A percentile compares a stretch with the other conserved stretches of the same genome.
Evolutionary conservation across 2,329 filamentous ascomycete genomes (phyloP).

Genomic region (Domatiomyces catenatus): DNA sequence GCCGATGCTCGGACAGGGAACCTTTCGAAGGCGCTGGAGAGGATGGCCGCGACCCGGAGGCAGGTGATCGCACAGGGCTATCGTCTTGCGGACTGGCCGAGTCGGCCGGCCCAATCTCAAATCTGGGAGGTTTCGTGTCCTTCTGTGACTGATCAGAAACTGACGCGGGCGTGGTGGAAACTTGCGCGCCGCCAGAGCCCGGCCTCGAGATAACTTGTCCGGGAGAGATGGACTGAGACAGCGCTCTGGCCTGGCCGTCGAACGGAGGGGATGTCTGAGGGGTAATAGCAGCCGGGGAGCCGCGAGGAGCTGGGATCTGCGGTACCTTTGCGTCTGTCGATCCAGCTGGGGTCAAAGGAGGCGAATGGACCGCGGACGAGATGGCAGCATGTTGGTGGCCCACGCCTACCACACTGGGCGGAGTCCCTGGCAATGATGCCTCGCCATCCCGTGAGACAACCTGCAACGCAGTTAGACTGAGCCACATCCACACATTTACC

Average conservation of each 20-base stretch:
- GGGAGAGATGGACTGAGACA: conserved; percentile 19
- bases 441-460: conserved; percentile 40
- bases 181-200: conserved; percentile 24
- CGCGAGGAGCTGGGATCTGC: conserved; percentile 14
- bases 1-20: conserved; percentile 6
- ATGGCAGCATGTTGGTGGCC: conserved; percentile 40
- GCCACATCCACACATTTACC: not conserved
- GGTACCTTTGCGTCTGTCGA: conserved; percentile 40
- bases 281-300: conserved; percentile 28
- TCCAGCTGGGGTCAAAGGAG: conserved; percentile 73
- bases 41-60: conserved; percentile 25
- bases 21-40: conserved; percentile 29
- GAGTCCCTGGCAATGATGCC: conserved; percentile 39
- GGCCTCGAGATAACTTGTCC: conserved; percentile 27
- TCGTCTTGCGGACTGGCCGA: conserved; percentile 42
- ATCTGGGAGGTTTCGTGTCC: conserved; percentile 36
- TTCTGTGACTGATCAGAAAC: conserved; percentile 30
- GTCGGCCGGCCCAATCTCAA: conserved; percentile 41
- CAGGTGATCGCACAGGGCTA: conserved; percentile 44
- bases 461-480: conserved; percentile 7
- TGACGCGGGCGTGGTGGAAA: conserved; percentile 28
- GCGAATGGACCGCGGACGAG: conserved; percentile 64
- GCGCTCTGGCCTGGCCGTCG: conserved; percentile 21
- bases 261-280: conserved; percentile 40
- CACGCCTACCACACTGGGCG: conserved; percentile 38